Base-by-base conservation (phyloP, 2,329 filamentous ascomycete species). In the Paracoccidioides brasiliensis region DNA sequence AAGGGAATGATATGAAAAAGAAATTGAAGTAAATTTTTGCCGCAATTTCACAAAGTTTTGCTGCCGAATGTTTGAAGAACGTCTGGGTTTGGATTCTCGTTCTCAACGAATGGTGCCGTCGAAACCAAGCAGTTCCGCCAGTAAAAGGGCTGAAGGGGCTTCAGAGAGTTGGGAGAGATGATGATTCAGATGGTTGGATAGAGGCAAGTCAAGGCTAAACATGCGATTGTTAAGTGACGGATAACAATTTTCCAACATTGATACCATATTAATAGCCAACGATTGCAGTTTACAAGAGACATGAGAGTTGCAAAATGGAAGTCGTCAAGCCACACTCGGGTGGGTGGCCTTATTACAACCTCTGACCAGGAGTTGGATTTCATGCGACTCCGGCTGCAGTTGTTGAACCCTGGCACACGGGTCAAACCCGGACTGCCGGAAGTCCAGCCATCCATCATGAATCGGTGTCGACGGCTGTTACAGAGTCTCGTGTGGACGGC, bases 1-100 rank as follows among this genome's bases (percentile, higher is more conserved):
- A 90, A 88, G 74, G 93, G 93, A 2, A 97, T 98, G 88, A 74
- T 93, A 63, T 96, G 71, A 82, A 61, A 51, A 55, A 7, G 12
- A 14, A 28, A 15, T 32, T 33, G 48, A 41, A 22, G 22, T 22
- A 22, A 22, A 22, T 1, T 1, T 41, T 7, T n/a, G 40, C 10
- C 37, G 2, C 10, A 30, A 37, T 41, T 41, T 41, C 30, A 41
- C 9, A 22, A 22, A 22, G 22, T 22, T 45, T 40, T 37, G 15
- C 35, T 8, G 35, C 14, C 14, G 8, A 40, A 30, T 40, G 37
- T 52, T 41, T 32, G 37, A 40, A 22, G n/a, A 15, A 22, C 3
- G 37, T 5, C 35, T 52, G 8, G 42, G 42, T 22, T 22, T 22
- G 9, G n/a, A 15, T 12, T 50, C 35, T 28, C 33, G 7, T 28